Base-by-base conservation (phyloP, 768 basidiomycete species). In the Calvatia gigantea region DNA sequence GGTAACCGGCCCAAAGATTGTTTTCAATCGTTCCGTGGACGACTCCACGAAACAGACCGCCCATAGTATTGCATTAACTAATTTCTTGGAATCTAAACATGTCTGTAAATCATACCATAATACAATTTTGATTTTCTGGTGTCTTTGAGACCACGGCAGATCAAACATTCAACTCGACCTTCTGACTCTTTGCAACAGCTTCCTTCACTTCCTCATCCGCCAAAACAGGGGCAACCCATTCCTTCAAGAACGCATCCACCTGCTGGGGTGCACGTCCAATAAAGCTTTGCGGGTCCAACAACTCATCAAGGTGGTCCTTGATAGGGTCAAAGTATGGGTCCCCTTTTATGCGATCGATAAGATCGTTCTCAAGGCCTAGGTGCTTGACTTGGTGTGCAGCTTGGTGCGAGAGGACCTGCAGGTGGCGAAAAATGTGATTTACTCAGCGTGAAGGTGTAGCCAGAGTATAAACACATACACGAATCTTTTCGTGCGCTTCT, bases 231-330 rank as follows among this genome's bases (percentile, higher is more conserved):
- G 71, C 71, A 19, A 98, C 94, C 88, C 91, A 94, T 1, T 94
- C 89, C 64, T 72, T 78, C 55, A 98, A 66, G 71, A 99, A 98
- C 54, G 68, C 76, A 69, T 94, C 91, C 11, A 98, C 95, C 75
- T 98, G 97, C 68, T 98, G 85, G 1, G 96, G 93, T 11, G 97
- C 97, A 15, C 95, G 79, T 2, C 97, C 96, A 45, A 97, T 83
- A 69, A 98, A 99, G 51, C 86, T 95, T 60, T 72, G 72, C 27
- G 97, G 94, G 45, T 98, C 86, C 57, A 99, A 76, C 61, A 98
- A 70, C 33, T 65, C 71, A 38, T 93, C 91, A 47, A 98, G 77
- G 44, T 95, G 81, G 47, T 65, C 76, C 64, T 87, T 88, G 73
- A 98, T 94, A 8, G 89, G 85, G 67, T 87, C 84, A 69, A 98